phyloP scores from a whole-genome alignment of 345 rosid species.

The Abelmoschus esculentus region DNA sequence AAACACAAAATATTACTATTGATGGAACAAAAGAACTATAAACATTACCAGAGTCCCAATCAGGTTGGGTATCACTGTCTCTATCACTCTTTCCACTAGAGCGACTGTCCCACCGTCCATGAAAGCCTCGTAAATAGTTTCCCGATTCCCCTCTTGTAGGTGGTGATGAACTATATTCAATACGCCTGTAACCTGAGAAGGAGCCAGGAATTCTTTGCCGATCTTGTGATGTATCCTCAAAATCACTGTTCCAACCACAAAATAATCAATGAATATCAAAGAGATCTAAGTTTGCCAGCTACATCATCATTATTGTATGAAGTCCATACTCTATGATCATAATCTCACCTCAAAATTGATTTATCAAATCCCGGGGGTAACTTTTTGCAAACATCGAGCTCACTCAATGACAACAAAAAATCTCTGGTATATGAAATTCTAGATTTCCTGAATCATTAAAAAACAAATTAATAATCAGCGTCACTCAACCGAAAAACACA shows the following conservation, averaged over 20 bases:
- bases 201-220: conserved; percentile 44
- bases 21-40: conserved; percentile 4
- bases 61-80: conserved; percentile 69
- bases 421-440: conserved; percentile 56
- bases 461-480: neutral
- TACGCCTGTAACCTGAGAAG: conserved; percentile 50
- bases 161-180: conserved; percentile 84
- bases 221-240: conserved; percentile 57
- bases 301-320: neutral
- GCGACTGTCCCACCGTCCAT: conserved; percentile 85
- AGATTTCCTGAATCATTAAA: conserved; percentile 43
- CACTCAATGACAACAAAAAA: conserved; percentile 60
- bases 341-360: conserved; percentile 53
- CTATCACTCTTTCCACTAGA: conserved; percentile 72
- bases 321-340: neutral
- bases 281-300: neutral
- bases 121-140: conserved; percentile 41
- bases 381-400: conserved; percentile 64
- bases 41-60: conserved; percentile 60
- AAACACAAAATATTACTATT: conserved; percentile 2
- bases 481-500: neutral
- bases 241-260: conserved; percentile 37
- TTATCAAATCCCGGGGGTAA: conserved; percentile 55
- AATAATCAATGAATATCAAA: conserved; percentile 4
- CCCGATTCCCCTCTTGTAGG: conserved; percentile 71